Conservation (phyloP, 2,329 filamentous ascomycete genomes). For the Leptosphaerulina australis region DNA sequence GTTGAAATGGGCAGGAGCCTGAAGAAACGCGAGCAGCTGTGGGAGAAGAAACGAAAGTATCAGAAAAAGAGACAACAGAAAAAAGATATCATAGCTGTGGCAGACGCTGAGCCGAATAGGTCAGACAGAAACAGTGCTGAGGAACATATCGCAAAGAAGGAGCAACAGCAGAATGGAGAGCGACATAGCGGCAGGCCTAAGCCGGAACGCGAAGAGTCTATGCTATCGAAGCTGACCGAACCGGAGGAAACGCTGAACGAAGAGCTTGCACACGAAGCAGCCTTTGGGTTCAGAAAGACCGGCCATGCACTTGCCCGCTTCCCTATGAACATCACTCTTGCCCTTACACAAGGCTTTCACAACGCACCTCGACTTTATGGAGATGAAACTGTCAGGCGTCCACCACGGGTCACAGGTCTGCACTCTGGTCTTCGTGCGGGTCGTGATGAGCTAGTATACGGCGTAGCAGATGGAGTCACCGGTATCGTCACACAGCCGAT, state of each 20-base stretch:
- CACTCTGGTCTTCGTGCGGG: constrained; percentile 66
- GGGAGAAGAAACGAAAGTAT: constrained; percentile 53
- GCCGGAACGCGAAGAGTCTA: constrained; percentile 31
- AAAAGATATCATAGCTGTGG: constrained; percentile 27
- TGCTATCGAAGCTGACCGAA: constrained; percentile 40
- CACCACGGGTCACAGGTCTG: constrained; percentile 68
- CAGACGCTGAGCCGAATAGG: constrained; percentile 20
- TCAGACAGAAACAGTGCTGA: constrained; percentile 11
- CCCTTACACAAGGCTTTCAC: constrained; percentile 71
- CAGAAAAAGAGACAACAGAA: constrained; percentile 40
- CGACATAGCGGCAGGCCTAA: constrained; percentile 22
- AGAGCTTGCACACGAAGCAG: constrained; percentile 57
- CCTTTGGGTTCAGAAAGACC: constrained; percentile 59
- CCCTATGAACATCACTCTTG: constrained; percentile 66
- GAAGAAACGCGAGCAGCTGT: constrained; percentile 60
- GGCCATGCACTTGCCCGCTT: constrained; percentile 60
- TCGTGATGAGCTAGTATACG: constrained; percentile 65
- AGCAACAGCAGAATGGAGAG: constrained; percentile 6
- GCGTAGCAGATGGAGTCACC: constrained; percentile 69
- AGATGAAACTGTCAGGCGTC: constrained; percentile 70
- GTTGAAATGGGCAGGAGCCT: constrained; percentile 65
- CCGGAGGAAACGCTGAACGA: constrained; percentile 42
- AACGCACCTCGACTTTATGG: constrained; percentile 74
- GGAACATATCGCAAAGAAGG: constrained; percentile 20
- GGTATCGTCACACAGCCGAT: constrained; percentile 67